Evolutionary conservation across 108 stramenopile species (phyloP).

Genomic region (Epithemia pelagica): DNA sequence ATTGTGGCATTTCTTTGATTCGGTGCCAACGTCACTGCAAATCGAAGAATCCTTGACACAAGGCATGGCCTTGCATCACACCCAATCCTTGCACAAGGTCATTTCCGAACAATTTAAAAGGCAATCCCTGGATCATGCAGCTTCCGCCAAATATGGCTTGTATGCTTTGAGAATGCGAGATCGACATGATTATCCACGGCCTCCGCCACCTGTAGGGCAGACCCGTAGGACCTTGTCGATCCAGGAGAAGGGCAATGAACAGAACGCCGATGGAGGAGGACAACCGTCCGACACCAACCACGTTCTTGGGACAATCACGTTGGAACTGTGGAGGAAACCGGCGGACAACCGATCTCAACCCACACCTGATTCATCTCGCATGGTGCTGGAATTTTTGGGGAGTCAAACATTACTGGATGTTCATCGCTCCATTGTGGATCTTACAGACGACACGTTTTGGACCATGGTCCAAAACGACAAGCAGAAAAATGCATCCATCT

Average conservation of each 20-base stretch:
- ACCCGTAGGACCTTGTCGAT: not conserved
- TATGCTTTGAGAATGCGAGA: constrained; percentile 42
- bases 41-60: constrained; percentile 26
- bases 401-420: constrained; percentile 69
- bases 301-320: constrained; percentile 29
- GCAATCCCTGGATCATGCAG: constrained; percentile 38
- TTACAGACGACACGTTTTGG: constrained; percentile 45
- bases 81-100: constrained; percentile 32
- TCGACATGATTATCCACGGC: constrained; percentile 51
- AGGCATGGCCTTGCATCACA: constrained; percentile 30
- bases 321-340: constrained; percentile 57
- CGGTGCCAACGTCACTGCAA: constrained; percentile 40
- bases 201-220: not conserved
- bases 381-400: constrained; percentile 63
- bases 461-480: not conserved
- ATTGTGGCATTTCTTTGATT: constrained; percentile 63
- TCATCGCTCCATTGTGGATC: constrained; percentile 52
- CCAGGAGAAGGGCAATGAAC: not conserved
- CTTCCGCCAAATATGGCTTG: constrained; percentile 22
- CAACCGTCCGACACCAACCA: not conserved
- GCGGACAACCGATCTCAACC: constrained; percentile 35
- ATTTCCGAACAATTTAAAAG: constrained; percentile 27
- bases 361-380: constrained; percentile 35
- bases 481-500: constrained; percentile 4
- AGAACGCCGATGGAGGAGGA: not conserved